Conservation (phyloP, 225 moss, liverwort and hornwort genomes). For the Bryoerythrophyllum caledonicum region DNA sequence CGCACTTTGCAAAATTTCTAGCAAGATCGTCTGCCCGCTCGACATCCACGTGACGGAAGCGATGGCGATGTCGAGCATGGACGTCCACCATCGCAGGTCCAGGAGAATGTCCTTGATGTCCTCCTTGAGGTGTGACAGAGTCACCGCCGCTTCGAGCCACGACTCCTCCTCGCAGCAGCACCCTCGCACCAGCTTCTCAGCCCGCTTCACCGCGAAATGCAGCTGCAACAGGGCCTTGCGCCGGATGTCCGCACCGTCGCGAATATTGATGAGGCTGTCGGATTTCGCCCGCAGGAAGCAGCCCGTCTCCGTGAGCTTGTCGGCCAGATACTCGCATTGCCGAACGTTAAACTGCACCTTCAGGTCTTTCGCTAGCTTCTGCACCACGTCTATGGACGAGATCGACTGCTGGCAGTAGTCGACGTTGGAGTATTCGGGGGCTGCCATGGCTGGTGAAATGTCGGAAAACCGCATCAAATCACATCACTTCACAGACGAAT, state of each 20-base stretch:
- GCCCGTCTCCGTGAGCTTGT: conserved; percentile 3
- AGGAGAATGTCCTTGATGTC: conserved; percentile 32
- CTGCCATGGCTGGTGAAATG: conserved; percentile 5
- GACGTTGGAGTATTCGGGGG: neutral
- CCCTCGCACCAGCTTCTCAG: conserved; percentile 17
- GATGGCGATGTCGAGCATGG: conserved; percentile 24
- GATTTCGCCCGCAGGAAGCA: conserved; percentile 4
- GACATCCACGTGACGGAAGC: conserved; percentile 8
- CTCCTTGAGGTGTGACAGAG: conserved; percentile 10
- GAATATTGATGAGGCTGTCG: neutral
- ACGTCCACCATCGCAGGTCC: conserved; percentile 24
- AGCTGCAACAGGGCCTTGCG: conserved; percentile 15
- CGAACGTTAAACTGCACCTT: neutral
- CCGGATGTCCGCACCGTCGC: neutral
- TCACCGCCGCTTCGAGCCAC: conserved; percentile 13
- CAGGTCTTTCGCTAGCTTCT: neutral
- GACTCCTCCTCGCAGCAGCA: conserved; percentile 16
- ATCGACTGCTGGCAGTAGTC: conserved; percentile 17
- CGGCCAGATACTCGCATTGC: conserved; percentile 21
- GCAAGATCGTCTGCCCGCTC: neutral
- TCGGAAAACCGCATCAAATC: neutral
- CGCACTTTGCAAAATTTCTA: conserved; percentile 7
- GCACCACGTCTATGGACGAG: conserved; percentile 11
- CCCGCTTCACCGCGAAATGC: conserved; percentile 22
- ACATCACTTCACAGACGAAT: neutral